phyloP scores from a whole-genome alignment of 2,329 filamentous ascomycete genomes.

The Colletotrichum sp. region DNA sequence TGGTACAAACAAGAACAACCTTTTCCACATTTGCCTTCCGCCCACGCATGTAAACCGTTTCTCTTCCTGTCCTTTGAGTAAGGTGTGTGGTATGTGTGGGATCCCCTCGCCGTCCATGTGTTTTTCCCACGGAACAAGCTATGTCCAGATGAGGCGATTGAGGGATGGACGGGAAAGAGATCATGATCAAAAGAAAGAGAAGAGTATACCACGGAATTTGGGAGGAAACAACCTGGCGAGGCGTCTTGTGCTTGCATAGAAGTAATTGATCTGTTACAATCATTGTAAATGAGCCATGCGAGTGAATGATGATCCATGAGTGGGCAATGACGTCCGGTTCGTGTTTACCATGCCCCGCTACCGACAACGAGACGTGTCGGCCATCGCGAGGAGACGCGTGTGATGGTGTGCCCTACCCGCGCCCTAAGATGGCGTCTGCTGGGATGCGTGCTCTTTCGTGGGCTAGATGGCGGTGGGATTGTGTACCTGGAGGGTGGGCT shows the following conservation, averaged over 20 bases:
- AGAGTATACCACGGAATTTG: constrained; percentile 1
- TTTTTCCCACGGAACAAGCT: neutral
- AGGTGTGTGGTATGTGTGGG: neutral
- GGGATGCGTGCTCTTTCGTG: neutral
- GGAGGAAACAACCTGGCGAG: constrained; percentile 6
- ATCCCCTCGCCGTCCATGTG: neutral
- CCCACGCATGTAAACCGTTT: neutral
- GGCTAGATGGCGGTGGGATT: neutral
- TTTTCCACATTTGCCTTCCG: neutral
- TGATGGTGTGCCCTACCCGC: constrained; percentile 2
- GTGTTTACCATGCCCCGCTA: neutral
- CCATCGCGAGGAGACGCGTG: neutral
- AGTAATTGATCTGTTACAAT: neutral
- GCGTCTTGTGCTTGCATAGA: constrained; percentile 16
- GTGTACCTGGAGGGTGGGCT: neutral
- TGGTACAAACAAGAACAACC: constrained; percentile 19
- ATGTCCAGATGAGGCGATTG: constrained; percentile 11
- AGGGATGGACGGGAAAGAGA: neutral
- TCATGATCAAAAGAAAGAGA: neutral
- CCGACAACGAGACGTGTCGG: neutral
- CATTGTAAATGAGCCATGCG: neutral
- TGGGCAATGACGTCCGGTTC: neutral
- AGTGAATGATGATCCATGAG: neutral
- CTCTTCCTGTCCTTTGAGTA: neutral
- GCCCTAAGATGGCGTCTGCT: neutral